Percentiles rank a stretch among this genome's conserved stretches.
Conservation (phyloP, 2,329 filamentous ascomycete genomes). For the Thielaviopsis populi region DNA sequence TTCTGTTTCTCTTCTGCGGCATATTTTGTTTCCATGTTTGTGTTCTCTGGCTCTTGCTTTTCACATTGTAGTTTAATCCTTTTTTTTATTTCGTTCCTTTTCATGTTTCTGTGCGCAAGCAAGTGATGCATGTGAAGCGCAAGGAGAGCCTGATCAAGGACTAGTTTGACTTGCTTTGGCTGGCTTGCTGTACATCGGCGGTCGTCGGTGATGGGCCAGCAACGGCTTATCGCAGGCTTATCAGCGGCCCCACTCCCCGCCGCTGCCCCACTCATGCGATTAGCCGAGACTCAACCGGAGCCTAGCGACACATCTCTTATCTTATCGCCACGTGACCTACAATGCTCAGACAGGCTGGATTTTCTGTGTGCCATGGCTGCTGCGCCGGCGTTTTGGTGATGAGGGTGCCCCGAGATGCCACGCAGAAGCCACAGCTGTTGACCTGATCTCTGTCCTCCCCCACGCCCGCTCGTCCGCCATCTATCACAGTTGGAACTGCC, state of each 20-base stretch:
- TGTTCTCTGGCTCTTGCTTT: not conserved
- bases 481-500: not conserved
- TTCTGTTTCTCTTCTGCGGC: not conserved
- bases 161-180: too few relatives aligned
- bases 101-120: too few relatives aligned
- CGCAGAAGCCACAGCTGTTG: not conserved
- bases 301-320: not conserved
- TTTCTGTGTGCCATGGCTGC: not conserved
- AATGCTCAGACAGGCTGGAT: not conserved
- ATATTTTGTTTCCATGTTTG: not conserved
- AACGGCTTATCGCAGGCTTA: too few relatives aligned
- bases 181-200: too few relatives aligned
- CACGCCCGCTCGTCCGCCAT: not conserved
- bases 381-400: not conserved
- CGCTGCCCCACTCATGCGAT: too few relatives aligned
- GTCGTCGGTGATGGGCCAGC: too few relatives aligned
- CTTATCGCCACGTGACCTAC: slow-evolving; percentile 4
- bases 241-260: not conserved
- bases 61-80: not conserved
- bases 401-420: not conserved
- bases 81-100: not conserved
- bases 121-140: too few relatives aligned
- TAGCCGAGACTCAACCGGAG: not conserved
- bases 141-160: too few relatives aligned
- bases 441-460: not conserved